Conservation (phyloP, 352 stramenopile species). For the Elongisporangium prolatum region DNA sequence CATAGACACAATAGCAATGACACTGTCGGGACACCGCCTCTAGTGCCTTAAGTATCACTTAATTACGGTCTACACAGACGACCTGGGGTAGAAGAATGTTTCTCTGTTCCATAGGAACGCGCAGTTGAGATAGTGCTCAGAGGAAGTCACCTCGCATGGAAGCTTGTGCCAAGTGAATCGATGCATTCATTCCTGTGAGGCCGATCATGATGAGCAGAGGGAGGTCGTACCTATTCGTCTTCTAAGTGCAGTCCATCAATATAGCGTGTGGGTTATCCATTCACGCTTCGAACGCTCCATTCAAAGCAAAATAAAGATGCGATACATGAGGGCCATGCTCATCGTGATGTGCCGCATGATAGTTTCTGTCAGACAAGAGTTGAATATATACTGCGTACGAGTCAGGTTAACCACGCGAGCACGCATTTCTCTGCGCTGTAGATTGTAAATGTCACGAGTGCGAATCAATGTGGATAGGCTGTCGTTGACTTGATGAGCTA, state of each 20-base stretch:
- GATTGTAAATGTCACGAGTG: slow-evolving; percentile 4
- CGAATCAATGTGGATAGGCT: background rate
- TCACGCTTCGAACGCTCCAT: slow-evolving; percentile 9
- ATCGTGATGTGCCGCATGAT: background rate
- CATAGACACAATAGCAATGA: too few species aligned
- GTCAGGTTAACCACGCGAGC: background rate
- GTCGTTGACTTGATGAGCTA: background rate
- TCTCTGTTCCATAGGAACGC: background rate
- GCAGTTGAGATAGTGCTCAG: slow-evolving; percentile 3
- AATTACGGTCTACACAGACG: slow-evolving; percentile 4
- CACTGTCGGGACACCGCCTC: background rate
- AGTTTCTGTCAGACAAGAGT: background rate
- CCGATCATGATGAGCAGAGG: slow-evolving; percentile 19
- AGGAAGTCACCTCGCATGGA: slow-evolving; percentile 11
- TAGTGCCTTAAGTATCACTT: slow-evolving; percentile 3
- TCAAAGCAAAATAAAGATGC: slow-evolving; percentile 9
- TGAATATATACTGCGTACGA: slow-evolving; percentile 2
- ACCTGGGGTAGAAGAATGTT: slow-evolving; percentile 3
- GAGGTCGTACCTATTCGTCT: slow-evolving; percentile 18
- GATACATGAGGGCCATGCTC: background rate
- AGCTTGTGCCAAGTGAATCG: slow-evolving; percentile 13
- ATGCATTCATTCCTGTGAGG: slow-evolving; percentile 19
- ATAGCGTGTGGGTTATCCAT: slow-evolving; percentile 10
- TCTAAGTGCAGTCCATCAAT: slow-evolving; percentile 20
- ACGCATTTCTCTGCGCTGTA: background rate